Conservation (phyloP, 1,284 basidiomycete genomes). For the Cutaneotrichosporon sp. region DNA sequence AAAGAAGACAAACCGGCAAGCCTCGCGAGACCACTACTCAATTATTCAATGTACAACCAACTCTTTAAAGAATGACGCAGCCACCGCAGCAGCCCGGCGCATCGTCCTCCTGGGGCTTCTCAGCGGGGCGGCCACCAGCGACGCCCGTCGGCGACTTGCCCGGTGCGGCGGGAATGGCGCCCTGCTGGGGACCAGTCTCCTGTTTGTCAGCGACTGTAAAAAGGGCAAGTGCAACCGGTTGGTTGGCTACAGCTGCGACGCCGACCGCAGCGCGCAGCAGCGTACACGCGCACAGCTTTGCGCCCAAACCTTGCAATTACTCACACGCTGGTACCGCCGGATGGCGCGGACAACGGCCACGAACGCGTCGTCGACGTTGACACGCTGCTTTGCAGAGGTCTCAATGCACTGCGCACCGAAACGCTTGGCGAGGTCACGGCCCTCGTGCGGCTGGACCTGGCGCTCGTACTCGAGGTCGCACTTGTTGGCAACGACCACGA, state of each 20-base stretch:
- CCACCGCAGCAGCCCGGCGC: conserved; percentile 68
- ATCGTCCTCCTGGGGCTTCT: conserved; percentile 47
- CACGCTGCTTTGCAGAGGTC: conserved; percentile 96
- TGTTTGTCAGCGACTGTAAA: conserved; percentile 17
- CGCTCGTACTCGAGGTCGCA: conserved; percentile 97
- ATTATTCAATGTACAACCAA: conserved; percentile 16
- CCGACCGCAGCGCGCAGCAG: too few relatives aligned
- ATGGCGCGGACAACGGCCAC: conserved; percentile 94
- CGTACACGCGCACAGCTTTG: background rate
- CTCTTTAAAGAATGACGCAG: conserved; percentile 64
- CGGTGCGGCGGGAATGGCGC: conserved; percentile 51
- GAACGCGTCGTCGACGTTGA: conserved; percentile 99
- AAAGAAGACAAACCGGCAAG: conserved; percentile 9
- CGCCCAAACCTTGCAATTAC: conserved; percentile 15
- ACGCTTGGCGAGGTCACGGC: conserved; percentile 92
- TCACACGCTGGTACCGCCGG: conserved; percentile 88
- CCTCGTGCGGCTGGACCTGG: conserved; percentile 97
- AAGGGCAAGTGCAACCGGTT: background rate
- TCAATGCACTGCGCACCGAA: conserved; percentile 98
- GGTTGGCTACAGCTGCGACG: background rate
- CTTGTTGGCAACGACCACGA: conserved; percentile 98
- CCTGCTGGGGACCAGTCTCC: conserved; percentile 47
- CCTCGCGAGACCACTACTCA: background rate
- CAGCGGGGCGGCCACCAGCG: conserved; percentile 56
- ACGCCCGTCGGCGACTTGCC: conserved; percentile 58